Evolutionary conservation across 192 early-diverging fungal species (phyloP).

Genomic region (Umbelopsis ramanniana): DNA sequence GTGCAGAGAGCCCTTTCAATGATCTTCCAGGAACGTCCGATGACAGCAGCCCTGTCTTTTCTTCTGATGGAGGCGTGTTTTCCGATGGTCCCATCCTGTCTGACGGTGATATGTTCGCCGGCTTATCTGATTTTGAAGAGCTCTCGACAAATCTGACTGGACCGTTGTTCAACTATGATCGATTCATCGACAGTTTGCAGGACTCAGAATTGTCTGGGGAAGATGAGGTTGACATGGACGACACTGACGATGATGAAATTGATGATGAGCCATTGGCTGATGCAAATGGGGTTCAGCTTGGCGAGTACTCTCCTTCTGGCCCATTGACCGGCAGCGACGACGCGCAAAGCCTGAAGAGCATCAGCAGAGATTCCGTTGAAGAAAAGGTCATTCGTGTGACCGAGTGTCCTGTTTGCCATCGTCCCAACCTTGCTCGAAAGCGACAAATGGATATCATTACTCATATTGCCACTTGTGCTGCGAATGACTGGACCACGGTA

Average conservation of each 20-base stretch:
- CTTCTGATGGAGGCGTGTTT: not conserved
- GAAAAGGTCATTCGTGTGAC: constrained; percentile 69
- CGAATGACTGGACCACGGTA: constrained; percentile 67
- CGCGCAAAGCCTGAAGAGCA: not conserved
- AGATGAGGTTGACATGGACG: constrained; percentile 40
- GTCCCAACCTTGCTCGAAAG: constrained; percentile 50
- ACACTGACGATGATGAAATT: constrained; percentile 29
- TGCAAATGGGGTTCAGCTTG: constrained; percentile 31
- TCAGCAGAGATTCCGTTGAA: constrained; percentile 10
- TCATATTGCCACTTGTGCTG: constrained; percentile 75
- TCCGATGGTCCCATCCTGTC: not conserved
- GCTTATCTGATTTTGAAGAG: constrained; percentile 33
- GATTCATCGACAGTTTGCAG: constrained; percentile 10
- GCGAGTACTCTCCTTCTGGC: not conserved
- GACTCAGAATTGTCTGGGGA: constrained; percentile 13
- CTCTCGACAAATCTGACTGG: not conserved
- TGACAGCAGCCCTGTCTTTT: not conserved
- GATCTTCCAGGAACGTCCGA: not conserved
- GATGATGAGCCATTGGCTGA: constrained; percentile 30
- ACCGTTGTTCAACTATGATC: constrained; percentile 8
- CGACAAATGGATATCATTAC: constrained; percentile 74
- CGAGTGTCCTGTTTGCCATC: constrained; percentile 75
- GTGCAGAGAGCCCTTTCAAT: too few species aligned
- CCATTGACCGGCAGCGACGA: not conserved
- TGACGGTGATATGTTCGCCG: constrained; percentile 6